Percentiles rank a stretch among this genome's conserved stretches.
Conservation (phyloP, 768 basidiomycete species). For the Tricholoma bakamatsutake region DNA sequence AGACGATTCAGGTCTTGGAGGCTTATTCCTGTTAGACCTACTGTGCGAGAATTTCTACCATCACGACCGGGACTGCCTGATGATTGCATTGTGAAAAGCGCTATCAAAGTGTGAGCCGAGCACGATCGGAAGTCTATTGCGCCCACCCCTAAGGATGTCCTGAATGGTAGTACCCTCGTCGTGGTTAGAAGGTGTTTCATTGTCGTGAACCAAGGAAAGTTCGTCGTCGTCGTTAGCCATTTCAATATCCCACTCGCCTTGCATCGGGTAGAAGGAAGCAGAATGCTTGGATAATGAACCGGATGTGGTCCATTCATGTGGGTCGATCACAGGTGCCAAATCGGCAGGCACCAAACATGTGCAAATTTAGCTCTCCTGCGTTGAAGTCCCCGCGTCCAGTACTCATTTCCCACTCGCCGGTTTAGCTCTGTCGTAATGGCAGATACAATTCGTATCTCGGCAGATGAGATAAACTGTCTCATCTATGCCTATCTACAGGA, state of each 20-base stretch:
- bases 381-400: slow-evolving; percentile 1
- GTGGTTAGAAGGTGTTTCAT: background rate
- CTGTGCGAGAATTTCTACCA: slow-evolving; percentile 5
- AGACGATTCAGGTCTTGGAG: slow-evolving; percentile 26
- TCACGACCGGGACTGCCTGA: slow-evolving; percentile 13
- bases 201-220: background rate
- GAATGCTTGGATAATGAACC: slow-evolving; percentile 2
- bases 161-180: slow-evolving; percentile 13
- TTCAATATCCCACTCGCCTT: slow-evolving; percentile 17
- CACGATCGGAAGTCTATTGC: background rate
- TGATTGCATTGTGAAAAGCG: slow-evolving; percentile 26
- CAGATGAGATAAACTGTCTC: slow-evolving; percentile 82
- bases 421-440: slow-evolving; percentile 5
- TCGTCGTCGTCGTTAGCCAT: slow-evolving; percentile 15
- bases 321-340: slow-evolving; percentile 13
- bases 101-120: slow-evolving; percentile 12
- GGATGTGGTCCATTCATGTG: background rate
- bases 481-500: slow-evolving; percentile 82
- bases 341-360: background rate
- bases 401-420: background rate
- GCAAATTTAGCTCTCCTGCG: background rate
- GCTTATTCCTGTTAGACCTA: slow-evolving; percentile 24
- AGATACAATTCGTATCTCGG: slow-evolving; percentile 54
- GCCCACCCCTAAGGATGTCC: slow-evolving; percentile 24
- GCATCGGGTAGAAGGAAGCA: slow-evolving; percentile 11